phyloP scores from a whole-genome alignment of 768 basidiomycete species.

The Lactarius trivialis region DNA sequence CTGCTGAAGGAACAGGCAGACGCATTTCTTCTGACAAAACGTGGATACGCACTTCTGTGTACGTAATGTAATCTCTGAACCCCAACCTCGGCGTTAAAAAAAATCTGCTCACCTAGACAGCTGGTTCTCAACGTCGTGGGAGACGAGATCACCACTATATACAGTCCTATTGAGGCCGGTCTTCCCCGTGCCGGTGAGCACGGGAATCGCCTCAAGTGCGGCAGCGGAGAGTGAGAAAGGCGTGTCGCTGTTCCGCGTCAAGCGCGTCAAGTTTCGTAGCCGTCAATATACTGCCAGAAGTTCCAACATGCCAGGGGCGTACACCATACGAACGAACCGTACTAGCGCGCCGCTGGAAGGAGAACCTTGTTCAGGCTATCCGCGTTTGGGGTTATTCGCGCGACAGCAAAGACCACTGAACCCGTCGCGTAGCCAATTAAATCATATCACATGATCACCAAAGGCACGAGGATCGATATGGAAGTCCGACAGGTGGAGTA shows the following conservation, averaged over 20 bases:
- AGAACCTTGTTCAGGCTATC: constrained; percentile 45
- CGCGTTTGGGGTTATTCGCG: constrained; percentile 41
- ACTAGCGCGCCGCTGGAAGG: constrained; percentile 61
- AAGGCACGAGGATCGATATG: constrained; percentile 64
- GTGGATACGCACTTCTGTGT: constrained; percentile 47
- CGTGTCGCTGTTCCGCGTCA: constrained; percentile 49
- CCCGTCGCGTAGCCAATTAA: constrained; percentile 54
- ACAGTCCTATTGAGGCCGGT: constrained; percentile 59
- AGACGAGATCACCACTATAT: constrained; percentile 69
- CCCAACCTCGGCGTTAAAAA: background rate
- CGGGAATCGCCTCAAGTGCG: constrained; percentile 61
- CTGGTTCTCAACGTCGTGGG: constrained; percentile 63
- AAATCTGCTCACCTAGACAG: constrained; percentile 43
- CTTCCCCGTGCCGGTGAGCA: constrained; percentile 51
- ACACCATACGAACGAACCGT: constrained; percentile 56
- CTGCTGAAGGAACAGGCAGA: constrained; percentile 37
- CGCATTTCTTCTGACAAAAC: background rate
- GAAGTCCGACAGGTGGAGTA: constrained; percentile 71
- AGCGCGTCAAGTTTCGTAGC: background rate
- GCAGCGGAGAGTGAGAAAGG: constrained; percentile 55
- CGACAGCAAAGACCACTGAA: constrained; percentile 63
- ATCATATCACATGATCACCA: background rate
- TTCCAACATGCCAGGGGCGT: background rate
- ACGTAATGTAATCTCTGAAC: constrained; percentile 49
- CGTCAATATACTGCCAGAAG: background rate